Percentiles rank a stretch among this genome's conserved stretches.
These are phyloP conservation scores for Backusella liffmaniae DNA, from an alignment of 192 early-diverging fungal genomes.

Conservation along the genomic window DNA sequence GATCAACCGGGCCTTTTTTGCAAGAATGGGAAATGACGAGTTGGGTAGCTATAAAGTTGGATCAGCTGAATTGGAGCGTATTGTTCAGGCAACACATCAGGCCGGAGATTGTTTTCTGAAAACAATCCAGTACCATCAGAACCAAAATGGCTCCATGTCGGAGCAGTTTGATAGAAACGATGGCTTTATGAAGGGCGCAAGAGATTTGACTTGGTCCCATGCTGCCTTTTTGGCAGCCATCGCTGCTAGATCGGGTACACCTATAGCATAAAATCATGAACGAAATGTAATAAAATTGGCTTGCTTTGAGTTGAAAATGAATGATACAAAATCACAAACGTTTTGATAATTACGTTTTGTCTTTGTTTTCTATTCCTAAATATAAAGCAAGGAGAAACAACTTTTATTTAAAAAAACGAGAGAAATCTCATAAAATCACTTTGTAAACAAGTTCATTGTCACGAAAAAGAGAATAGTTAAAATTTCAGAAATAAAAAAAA, in stretches of 20 bases:
- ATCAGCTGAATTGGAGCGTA: constrained; percentile 17
- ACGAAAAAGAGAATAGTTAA: no score
- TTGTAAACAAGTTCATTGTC: no score
- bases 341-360: no score
- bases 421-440: no score
- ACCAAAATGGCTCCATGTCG: constrained; percentile 47
- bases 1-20: constrained; percentile 38
- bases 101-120: constrained; percentile 59
- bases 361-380: no score
- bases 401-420: no score
- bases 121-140: constrained; percentile 52
- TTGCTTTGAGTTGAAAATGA: not conserved
- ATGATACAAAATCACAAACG: no score
- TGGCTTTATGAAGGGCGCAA: constrained; percentile 62
- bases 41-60: not conserved
- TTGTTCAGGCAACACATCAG: constrained; percentile 36
- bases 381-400: no score
- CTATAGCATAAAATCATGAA: not conserved
- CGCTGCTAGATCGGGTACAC: constrained; percentile 22
- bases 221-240: constrained; percentile 51
- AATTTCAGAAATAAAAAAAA: no score
- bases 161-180: constrained; percentile 63
- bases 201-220: constrained; percentile 74
- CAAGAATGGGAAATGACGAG: constrained; percentile 13
- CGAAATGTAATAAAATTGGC: not conserved